phyloP scores from a whole-genome alignment of 306 rosid species.

The Cucurbita pepo region DNA sequence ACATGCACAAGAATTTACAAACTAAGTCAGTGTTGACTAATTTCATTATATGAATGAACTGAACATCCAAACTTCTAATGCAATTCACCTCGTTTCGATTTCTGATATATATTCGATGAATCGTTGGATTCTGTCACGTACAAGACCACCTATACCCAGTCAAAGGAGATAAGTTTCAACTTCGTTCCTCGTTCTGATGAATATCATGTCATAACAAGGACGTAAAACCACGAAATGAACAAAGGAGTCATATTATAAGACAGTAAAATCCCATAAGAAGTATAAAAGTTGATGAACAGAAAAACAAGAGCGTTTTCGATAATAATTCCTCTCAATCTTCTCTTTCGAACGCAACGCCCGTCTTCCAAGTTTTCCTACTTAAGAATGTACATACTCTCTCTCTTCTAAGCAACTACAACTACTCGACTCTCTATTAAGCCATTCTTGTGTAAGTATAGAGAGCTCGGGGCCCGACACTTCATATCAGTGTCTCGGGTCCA shows the following conservation, averaged over 20 bases:
- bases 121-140: constrained; percentile 54
- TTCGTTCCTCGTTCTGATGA: constrained; percentile 7
- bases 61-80: background rate
- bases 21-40: background rate
- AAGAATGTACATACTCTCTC: too few relatives aligned
- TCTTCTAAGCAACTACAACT: too few relatives aligned
- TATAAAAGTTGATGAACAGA: background rate
- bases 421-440: too few relatives aligned
- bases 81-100: constrained; percentile 48
- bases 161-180: background rate
- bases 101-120: constrained; percentile 77
- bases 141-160: constrained; percentile 35
- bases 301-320: background rate
- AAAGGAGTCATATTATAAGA: background rate
- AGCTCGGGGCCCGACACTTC: too few relatives aligned
- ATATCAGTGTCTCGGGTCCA: too few relatives aligned
- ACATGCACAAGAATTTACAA: background rate
- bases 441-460: too few relatives aligned
- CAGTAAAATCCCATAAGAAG: background rate
- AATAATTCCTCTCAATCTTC: background rate
- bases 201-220: background rate
- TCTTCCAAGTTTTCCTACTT: too few relatives aligned
- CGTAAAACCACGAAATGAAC: constrained; percentile 9
- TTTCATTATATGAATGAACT: background rate
- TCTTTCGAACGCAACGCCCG: too few relatives aligned